Base-by-base conservation (phyloP, 106 monocot species). In the Allium fistulosum region DNA sequence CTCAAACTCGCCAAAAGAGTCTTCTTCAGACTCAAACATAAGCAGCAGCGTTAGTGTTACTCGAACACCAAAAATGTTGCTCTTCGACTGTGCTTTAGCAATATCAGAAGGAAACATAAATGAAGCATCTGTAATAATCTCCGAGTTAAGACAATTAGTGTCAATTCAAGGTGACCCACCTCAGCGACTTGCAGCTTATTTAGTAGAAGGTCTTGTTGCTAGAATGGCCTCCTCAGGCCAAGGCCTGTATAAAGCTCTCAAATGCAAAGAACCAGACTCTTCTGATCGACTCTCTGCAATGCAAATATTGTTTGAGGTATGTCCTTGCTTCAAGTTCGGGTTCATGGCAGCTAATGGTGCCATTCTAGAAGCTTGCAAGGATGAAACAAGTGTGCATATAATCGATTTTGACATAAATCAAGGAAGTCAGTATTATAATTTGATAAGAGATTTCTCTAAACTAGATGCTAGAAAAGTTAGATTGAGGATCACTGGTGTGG, bases 341-440 rank as follows among this genome's bases (percentile, higher is more conserved):
- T 90, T 87, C 82, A 83, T 90, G 87, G 90, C 93, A 5, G 99
- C 99, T 16, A 99, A 99, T 78, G 90, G 87, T 62, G 90, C 90
- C 4, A 99, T 93, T 51, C 47, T 63, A 8, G 99, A 99, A 75
- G 85, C 87, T 9, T 58, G 76, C 61, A 90, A 78, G 80, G 85
- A 87, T 56, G 87, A 90, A 58, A 80, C 81, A 48, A 87, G 68
- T 61, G 78, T 99, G 11, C 99, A 99, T 71, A 99, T 99, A 1
- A 81, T 99, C 57, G 99, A 99, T 61, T 99, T 99, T 52, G 93
- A 99, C 68, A 80, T 99, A 28, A 93, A 90, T 67, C 99, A 99
- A 84, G 93, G 99, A 49, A 87, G 83, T 77, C 99, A 99, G 57
- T 99, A 93, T 51, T 77, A 90, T 9, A 80, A 80, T 49, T 81